phyloP scores from a whole-genome alignment of 1,284 basidiomycete genomes.

The Ceratobasidium sp. region DNA sequence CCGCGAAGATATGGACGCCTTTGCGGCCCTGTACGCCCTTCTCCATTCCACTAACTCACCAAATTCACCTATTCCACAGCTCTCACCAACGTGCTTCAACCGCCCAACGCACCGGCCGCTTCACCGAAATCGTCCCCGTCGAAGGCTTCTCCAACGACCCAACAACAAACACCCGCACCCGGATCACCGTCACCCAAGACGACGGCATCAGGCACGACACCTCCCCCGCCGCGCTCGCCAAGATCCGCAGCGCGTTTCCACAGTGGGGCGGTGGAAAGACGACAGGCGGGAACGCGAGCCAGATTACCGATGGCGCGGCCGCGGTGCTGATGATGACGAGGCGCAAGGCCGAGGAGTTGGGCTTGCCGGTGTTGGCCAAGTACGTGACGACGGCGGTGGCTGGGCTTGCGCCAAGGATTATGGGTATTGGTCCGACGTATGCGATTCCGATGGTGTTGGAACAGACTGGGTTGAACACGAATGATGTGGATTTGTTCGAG shows the following conservation, averaged over 20 bases:
- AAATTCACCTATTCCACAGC: constrained; percentile 43
- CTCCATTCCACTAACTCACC: constrained; percentile 53
- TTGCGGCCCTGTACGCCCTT: constrained; percentile 73
- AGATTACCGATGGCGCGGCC: constrained; percentile 89
- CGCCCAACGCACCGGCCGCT: constrained; percentile 73
- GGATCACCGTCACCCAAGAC: constrained; percentile 73
- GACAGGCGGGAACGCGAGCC: constrained; percentile 91
- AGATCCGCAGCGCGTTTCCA: constrained; percentile 85
- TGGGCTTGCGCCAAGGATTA: constrained; percentile 81
- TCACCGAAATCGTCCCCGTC: constrained; percentile 85
- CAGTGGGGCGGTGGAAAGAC: constrained; percentile 85
- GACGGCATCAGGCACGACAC: constrained; percentile 86
- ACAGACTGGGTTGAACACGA: constrained; percentile 71
- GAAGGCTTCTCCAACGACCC: constrained; percentile 59
- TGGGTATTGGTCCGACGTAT: constrained; percentile 84
- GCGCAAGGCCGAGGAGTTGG: constrained; percentile 83
- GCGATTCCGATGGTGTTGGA: constrained; percentile 80
- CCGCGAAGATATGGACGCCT: constrained; percentile 87
- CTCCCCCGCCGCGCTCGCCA: constrained; percentile 73
- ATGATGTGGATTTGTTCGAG: constrained; percentile 87
- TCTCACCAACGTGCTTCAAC: constrained; percentile 83
- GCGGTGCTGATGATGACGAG: constrained; percentile 90
- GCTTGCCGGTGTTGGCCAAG: constrained; percentile 80
- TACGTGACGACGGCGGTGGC: constrained; percentile 81
- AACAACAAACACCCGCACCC: constrained; percentile 69